Base-by-base conservation (phyloP, 2,329 filamentous ascomycete genomes). In the Epichloe amarillans region DNA sequence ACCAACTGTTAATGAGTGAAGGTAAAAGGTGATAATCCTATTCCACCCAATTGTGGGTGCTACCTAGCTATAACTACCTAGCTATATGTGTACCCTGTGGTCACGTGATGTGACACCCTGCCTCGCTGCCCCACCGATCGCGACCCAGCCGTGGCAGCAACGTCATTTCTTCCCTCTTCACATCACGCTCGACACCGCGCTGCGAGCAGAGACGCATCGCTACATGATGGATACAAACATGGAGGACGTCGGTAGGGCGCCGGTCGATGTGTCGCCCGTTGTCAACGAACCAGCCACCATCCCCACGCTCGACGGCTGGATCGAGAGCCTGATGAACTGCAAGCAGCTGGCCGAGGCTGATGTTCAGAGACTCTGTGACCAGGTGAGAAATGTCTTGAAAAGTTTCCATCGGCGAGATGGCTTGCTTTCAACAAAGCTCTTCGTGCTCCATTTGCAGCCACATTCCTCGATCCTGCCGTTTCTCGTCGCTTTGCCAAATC, bases 261-360 rank as follows among this genome's bases (percentile, higher is more conserved):
- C 89, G 58, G 79, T 87, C 66, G 85, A 85, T 65, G 71, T 95
- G 61, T 81, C 85, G 53, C 81, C 88, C 47, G 74, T 82, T 51
- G 78, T 82, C 63, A 65, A 70, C 54, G 93, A 97, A 73, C 86
- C 91, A 51, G 83, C 90, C 54, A 88, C 89, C 60, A 93, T 95
- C 74, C 83, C 86, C 55, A 95, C 88, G 54, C 78, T 98, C 56
- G 93, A 98, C 68, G 89, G 90, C 65, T 98, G 93, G 93, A 97
- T 98, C 67, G 91, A 96, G 77, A 90, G 80, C 74, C 77, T 98
- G 72, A 97, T 98, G 91, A 83, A 73, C 66, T 98, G 93, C 86
- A 98, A 98, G 76, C 93, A 97, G 78, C 78, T 98, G 69, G 82
- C 87, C 55, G 93, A 98, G 75, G 77, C 80, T 58, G 93, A 98